Base-by-base conservation (phyloP, 352 stramenopile species). In the Phytophthora citricola region DNA sequence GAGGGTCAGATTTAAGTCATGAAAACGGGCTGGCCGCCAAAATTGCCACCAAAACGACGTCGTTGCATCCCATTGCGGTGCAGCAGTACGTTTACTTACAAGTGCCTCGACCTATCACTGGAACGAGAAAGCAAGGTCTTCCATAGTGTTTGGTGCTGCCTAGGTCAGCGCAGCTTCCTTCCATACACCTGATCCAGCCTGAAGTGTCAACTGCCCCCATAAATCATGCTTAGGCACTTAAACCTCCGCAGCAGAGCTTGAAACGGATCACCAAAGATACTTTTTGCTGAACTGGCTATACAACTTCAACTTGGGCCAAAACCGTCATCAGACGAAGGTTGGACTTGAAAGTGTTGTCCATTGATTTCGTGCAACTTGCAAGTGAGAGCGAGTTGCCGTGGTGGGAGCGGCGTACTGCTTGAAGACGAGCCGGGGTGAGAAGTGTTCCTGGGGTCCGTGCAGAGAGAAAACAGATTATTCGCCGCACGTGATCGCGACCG, bases 391-490 rank as follows among this genome's bases (percentile, higher is more conserved):
- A 27, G 26, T 57, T 32, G 48, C 50, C 45, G 51, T 65, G 58
- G 9, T 65, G 58, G 9, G 29, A 17, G 44, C 38, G 15, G 29
- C 34, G 57, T 50, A 34, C 17, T 43, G 22, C 29, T 57, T 36
- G 40, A 54, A 71, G 39, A 75, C 47, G 61, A 67, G 55, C 31
- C 61, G 52, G 31, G 17, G 1, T n/a, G 24, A 14, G 60, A 63
- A 45, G 38, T 58, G 20, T 63, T 45, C 20, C 53, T 49, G n/a
- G 2, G 49, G 49, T 34, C 2, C 40, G 27, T 66, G 43, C 44
- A 12, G 31, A 53, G 31, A n/a, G 51, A 43, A 73, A 75, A 63
- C 60, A 59, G 55, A 63, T 70, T 75, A 75, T 75, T 71, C 66
- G 31, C 20, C 14, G 58, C 58, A 72, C 64, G 62, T 38, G 45